phyloP scores from a whole-genome alignment of 228 moss, liverwort and hornwort genomes.

The Sphagnum magellanicum region DNA sequence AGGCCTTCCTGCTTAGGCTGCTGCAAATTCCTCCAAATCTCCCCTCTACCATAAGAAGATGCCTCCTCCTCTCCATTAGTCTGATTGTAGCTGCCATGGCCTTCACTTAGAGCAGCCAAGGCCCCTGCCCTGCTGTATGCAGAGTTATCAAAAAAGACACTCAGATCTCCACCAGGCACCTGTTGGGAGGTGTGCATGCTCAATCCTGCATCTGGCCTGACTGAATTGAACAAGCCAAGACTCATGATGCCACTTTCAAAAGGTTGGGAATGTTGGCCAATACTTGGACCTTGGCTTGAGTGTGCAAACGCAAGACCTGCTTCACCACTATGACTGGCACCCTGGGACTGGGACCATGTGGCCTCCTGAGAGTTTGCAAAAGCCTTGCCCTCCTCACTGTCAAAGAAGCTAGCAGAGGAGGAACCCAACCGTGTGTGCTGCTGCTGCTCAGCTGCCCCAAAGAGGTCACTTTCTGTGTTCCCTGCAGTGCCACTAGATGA shows the following conservation, averaged over 20 bases:
- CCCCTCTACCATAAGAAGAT: slow-evolving; percentile 17
- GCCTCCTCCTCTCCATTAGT: slow-evolving; percentile 21
- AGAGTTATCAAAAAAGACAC: slow-evolving; percentile 42
- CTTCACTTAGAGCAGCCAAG: slow-evolving; percentile 30
- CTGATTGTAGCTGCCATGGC: slow-evolving; percentile 26
- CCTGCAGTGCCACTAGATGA: slow-evolving; percentile 12
- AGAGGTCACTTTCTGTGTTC: slow-evolving; percentile 21
- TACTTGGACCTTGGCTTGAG: slow-evolving; percentile 3
- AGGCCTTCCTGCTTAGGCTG: slow-evolving; percentile 13
- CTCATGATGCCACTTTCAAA: slow-evolving; percentile 36
- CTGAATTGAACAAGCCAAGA: slow-evolving; percentile 29
- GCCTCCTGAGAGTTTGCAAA: slow-evolving; percentile 31
- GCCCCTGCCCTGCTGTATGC: slow-evolving; percentile 24
- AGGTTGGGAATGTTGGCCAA: slow-evolving; percentile 9
- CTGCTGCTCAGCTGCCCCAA: slow-evolving; percentile 23
- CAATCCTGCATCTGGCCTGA: slow-evolving; percentile 19
- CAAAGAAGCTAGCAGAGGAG: slow-evolving; percentile 25
- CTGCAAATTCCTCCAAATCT: slow-evolving; percentile 35
- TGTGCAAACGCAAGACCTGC: slow-evolving; percentile 7
- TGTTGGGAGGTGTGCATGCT: slow-evolving; percentile 37
- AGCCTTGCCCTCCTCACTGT: slow-evolving; percentile 25
- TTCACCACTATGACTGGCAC: slow-evolving; percentile 27
- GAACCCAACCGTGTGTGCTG: slow-evolving; percentile 26
- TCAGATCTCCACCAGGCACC: slow-evolving; percentile 35
- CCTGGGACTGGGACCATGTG: slow-evolving; percentile 21